Evolutionary conservation across 352 stramenopile species (phyloP), one percentile per base, ranked within the genome.

Genomic region (Elongisporangium anandrum): DNA sequence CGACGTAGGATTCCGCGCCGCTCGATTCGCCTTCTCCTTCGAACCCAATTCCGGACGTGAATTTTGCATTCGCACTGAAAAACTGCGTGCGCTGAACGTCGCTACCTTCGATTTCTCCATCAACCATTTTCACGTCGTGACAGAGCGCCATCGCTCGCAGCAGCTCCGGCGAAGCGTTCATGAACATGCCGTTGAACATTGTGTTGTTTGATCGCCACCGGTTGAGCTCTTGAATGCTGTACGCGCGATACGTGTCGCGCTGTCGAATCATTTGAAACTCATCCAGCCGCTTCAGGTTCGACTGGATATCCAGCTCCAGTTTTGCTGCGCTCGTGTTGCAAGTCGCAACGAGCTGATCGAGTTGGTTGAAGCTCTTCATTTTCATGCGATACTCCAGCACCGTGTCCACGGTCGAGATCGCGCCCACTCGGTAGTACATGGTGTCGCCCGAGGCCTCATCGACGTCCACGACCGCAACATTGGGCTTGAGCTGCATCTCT

Each of bases 401-500:
- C 4, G 26, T 45, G 26, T 70, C 54, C 3, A 59, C 61, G 5
- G 48, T 52, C n/a, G 60, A 65, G 34, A 80, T 56, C 2, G 50
- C 52, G 52, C 82, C 74, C 0, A 79, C 61, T 10, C 58, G 66
- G 15, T 77, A 59, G 60, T 62, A 84, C 23, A 77, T 56, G 0
- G 63, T 66, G 3, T 58, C 57, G 5, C 54, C 56, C 0, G 53
- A 53, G 1, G 19, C 21, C 15, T 66, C 52, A 21, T 77, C 69
- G 7, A 77, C 58, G 23, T 81, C 68, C 8, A 85, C 68, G 49
- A 85, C 69, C 17, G 69, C 76, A 1, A 81, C 67, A 17, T 69
- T 69, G 19, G 50, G 19, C 24, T 77, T 81, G 49, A 76, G 56
- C 12, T 41, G 17, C 69, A 88, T 79, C n/a, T 68, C 61, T 12